Percentiles rank a stretch among this genome's conserved stretches.
These are phyloP conservation scores for Phytopythium helicoides DNA, from an alignment of 352 stramenopile genomes.

Conservation along the genomic window DNA sequence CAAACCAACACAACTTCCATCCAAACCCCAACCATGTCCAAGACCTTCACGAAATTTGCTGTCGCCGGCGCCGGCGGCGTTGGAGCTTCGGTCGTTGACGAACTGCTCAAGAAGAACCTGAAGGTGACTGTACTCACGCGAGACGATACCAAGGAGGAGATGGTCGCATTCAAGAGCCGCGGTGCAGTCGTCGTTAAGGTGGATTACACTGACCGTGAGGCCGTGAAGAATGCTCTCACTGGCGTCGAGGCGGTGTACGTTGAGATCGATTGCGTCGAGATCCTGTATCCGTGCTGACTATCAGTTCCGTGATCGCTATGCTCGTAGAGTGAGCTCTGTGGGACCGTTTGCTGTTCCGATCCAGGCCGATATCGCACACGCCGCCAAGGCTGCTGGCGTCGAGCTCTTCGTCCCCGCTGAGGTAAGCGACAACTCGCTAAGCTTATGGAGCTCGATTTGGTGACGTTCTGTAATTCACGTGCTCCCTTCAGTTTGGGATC, in stretches of 20 bases:
- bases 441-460: neutral
- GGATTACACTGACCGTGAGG: conserved; percentile 15
- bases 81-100: conserved; percentile 15
- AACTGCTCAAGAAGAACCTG: conserved; percentile 23
- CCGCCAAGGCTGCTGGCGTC: conserved; percentile 14
- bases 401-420: conserved; percentile 21
- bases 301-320: neutral
- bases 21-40: neutral
- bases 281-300: neutral
- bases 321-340: conserved; percentile 12
- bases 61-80: conserved; percentile 25
- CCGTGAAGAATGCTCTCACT: conserved; percentile 15
- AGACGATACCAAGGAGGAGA: conserved; percentile 14
- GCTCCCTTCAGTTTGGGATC: conserved; percentile 9
- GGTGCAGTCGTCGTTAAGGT: conserved; percentile 19
- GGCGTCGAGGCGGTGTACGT: conserved; percentile 19
- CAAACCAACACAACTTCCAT: neutral
- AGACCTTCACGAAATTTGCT: conserved; percentile 17
- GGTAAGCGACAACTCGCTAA: conserved; percentile 1
- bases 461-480: too few species aligned
- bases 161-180: conserved; percentile 23
- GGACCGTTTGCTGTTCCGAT: conserved; percentile 2
- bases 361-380: conserved; percentile 10
- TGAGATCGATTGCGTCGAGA: too few species aligned
- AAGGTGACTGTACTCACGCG: conserved; percentile 23